Evolutionary conservation across 371 early-diverging fungal genomes (phyloP).

Genomic region (Actinomortierella ambigua): DNA sequence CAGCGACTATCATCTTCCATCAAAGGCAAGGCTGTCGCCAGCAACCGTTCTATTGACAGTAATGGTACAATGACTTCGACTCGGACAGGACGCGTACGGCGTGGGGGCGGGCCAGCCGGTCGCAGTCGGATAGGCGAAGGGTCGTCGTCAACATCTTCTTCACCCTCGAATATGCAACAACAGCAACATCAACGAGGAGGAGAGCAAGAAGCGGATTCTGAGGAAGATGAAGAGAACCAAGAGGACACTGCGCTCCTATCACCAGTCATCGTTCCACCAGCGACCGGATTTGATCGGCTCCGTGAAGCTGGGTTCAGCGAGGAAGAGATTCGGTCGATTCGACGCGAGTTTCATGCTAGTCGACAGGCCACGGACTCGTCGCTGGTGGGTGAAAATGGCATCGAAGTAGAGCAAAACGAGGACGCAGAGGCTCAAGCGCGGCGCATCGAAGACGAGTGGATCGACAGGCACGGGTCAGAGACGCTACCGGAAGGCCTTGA

Average conservation of each 20-base stretch:
- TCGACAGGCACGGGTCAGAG: slow-evolving; percentile 62
- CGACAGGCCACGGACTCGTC: slow-evolving; percentile 15
- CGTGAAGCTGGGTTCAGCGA: slow-evolving; percentile 73
- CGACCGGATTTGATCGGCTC: slow-evolving; percentile 71
- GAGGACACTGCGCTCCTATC: slow-evolving; percentile 11
- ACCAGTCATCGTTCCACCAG: slow-evolving; percentile 38
- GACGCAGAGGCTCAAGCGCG: slow-evolving; percentile 50
- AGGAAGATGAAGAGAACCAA: not conserved
- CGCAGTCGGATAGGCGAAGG: slow-evolving; percentile 9
- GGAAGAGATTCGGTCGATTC: slow-evolving; percentile 68
- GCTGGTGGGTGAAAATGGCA: slow-evolving; percentile 38
- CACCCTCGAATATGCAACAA: not conserved
- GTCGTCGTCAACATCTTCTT: slow-evolving; percentile 11
- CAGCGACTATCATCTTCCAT: slow-evolving; percentile 16
- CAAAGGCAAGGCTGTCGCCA: slow-evolving; percentile 39
- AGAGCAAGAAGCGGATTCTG: slow-evolving; percentile 1
- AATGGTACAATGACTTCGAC: not conserved
- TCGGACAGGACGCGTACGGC: not conserved
- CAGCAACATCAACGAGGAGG: slow-evolving; percentile 17
- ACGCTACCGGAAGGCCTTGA: slow-evolving; percentile 65
- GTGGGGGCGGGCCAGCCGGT: slow-evolving; percentile 5
- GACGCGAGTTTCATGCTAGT: slow-evolving; percentile 66
- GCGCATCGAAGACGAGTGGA: slow-evolving; percentile 74
- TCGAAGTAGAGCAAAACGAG: slow-evolving; percentile 41
- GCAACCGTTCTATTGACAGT: not conserved